phyloP scores from a whole-genome alignment of 257 asterid genomes.

The Prunella vulgaris region DNA sequence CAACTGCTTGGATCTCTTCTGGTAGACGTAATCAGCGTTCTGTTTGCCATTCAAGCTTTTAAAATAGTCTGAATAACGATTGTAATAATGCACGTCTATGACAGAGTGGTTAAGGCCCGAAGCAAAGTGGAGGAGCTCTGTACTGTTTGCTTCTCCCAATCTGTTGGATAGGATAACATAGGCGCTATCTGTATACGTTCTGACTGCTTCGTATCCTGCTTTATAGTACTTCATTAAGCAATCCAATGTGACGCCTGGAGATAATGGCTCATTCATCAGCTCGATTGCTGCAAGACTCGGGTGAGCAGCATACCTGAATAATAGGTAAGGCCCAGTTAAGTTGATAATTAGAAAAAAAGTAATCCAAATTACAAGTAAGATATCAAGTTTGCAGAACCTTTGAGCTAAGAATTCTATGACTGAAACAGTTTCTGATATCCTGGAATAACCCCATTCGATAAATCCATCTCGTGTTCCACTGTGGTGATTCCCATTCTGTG shows the following conservation, averaged over 20 bases:
- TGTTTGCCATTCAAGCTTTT: constrained; percentile 31
- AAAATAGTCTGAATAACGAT: constrained; percentile 33
- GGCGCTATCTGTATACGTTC: constrained; percentile 30
- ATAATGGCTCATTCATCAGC: constrained; percentile 42
- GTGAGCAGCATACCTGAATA: constrained; percentile 32
- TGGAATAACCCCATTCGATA: constrained; percentile 42
- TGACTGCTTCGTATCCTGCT: constrained; percentile 46
- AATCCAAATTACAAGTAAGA: background rate
- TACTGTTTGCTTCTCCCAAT: constrained; percentile 39
- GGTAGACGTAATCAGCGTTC: constrained; percentile 31
- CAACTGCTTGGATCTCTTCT: constrained; percentile 33
- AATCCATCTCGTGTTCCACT: constrained; percentile 49
- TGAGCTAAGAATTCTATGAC: constrained; percentile 42
- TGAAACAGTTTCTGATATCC: constrained; percentile 35
- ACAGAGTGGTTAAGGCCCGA: constrained; percentile 31
- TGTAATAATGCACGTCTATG: constrained; percentile 50
- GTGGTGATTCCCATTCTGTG: constrained; percentile 53
- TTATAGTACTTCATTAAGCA: constrained; percentile 32
- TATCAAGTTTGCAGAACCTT: constrained; percentile 20
- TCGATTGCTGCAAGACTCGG: constrained; percentile 45
- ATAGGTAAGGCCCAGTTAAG: background rate
- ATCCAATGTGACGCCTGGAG: constrained; percentile 33
- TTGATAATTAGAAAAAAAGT: background rate
- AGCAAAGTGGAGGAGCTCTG: constrained; percentile 35
- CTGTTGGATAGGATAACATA: constrained; percentile 42